Base-by-base conservation (phyloP, 495 filamentous ascomycete genomes). In the Penicillium manginii region DNA sequence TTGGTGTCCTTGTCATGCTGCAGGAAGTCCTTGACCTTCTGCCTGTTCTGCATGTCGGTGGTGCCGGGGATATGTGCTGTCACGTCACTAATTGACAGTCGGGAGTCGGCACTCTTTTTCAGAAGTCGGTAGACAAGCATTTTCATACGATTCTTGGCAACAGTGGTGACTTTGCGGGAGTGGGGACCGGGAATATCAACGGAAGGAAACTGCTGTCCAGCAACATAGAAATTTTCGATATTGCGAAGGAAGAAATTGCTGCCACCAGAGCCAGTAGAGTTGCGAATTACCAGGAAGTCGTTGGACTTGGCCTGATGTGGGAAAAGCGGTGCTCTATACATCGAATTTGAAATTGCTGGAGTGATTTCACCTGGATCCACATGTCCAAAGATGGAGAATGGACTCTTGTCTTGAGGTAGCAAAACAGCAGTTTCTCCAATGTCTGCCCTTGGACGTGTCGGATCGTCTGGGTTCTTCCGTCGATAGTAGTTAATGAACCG, bases 11-110 rank as follows among this genome's bases (percentile, higher is more conserved):
- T 94, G 62, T 91, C 85, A 64, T 96, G 97, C 11, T 81, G 75
- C 53, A 99, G 87, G 71, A 98, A 98, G 65, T 99, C 94, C 65
- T 97, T 94, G 76, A 99, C 86, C 68, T 98, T 97, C 64, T 93
- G 90, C 4, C 94, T 85, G 61, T 96, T 97, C 63, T 97, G 92
- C 65, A 96, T 92, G 66, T 99, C 94, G 22, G 87, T 90, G 11
- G 91, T 92, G 46, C 92, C 92, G 7, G 89, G 88, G 37, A 98
- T 90, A 64, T 99, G 94, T 39, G 84, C 83, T 3, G 91, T 93
- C 42, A 99, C 89, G 58, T 93, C 90, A 53, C 80, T 82, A 17
- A 96, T 84, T 0, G 85, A 84, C 23, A 93, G 81, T 22, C 88
- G 76, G 42, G 86, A 75, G n/a, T 86, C 81, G 14, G 84, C 76